A percentile compares a stretch with the other conserved stretches of the same genome.
Conservation (phyloP, 805 yeast genomes). For the Grigorovia transvaalensis region DNA sequence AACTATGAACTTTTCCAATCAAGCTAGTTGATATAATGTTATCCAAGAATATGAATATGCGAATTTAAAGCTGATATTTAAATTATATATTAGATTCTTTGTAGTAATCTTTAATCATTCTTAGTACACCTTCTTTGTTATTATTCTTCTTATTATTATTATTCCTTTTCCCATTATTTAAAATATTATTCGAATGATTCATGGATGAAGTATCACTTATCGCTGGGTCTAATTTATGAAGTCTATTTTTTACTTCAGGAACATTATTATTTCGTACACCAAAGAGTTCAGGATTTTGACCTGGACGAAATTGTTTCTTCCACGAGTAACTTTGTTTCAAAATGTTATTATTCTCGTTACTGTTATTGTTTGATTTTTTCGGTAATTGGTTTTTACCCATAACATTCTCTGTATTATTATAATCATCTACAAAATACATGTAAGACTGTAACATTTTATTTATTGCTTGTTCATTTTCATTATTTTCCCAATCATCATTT, state of each 20-base stretch:
- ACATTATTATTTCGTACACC: conserved; percentile 9
- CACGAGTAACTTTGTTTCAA: conserved; percentile 22
- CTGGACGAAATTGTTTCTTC: conserved; percentile 28
- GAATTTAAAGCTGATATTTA: not conserved
- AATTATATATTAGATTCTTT: conserved; percentile 29
- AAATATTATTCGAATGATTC: not conserved
- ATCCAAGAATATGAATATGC: not conserved
- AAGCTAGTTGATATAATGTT: too few relatives aligned
- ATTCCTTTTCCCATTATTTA: not conserved
- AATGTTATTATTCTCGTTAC: conserved; percentile 1
- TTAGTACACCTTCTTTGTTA: conserved; percentile 46
- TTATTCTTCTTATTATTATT: not conserved
- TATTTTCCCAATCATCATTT: conserved; percentile 8
- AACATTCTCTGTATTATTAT: conserved; percentile 40
- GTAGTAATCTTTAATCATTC: conserved; percentile 72
- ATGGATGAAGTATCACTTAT: not conserved
- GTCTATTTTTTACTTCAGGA: not conserved
- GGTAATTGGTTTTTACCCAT: conserved; percentile 27
- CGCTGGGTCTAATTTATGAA: too few relatives aligned
- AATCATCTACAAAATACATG: conserved; percentile 76
- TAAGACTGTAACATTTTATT: conserved; percentile 92
- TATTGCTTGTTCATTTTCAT: conserved; percentile 29
- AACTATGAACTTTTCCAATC: too few relatives aligned
- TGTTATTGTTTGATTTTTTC: conserved; percentile 1
- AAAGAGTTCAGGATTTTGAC: conserved; percentile 21